phyloP scores from a whole-genome alignment of 2,329 filamentous ascomycete species.

The Alternaria consortialis region DNA sequence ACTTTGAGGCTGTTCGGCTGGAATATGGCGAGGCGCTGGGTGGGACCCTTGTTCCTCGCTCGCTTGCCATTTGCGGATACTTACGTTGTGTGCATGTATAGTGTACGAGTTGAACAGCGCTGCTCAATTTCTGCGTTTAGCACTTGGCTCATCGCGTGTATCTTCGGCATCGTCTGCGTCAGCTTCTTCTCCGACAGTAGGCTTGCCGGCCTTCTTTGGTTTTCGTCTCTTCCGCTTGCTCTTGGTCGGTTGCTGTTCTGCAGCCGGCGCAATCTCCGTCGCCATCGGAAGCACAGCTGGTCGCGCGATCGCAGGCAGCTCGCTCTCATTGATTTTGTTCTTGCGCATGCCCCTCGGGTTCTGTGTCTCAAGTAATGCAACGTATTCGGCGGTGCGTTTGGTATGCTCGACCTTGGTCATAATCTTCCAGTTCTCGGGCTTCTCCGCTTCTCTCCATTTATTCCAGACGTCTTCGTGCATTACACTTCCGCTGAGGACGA shows the following conservation, averaged over 20 bases:
- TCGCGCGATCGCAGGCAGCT: slow-evolving; percentile 30
- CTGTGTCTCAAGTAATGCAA: slow-evolving; percentile 34
- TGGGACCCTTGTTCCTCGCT: neutral
- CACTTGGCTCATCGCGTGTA: slow-evolving; percentile 19
- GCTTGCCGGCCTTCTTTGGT: slow-evolving; percentile 13
- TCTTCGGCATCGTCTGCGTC: slow-evolving; percentile 11
- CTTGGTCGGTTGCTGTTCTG: slow-evolving; percentile 22
- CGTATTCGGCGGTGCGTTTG: slow-evolving; percentile 43
- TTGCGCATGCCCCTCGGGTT: slow-evolving; percentile 33
- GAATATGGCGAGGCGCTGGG: too few relatives aligned
- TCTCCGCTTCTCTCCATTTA: slow-evolving; percentile 39
- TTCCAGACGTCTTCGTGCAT: slow-evolving; percentile 41
- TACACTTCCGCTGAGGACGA: slow-evolving; percentile 46
- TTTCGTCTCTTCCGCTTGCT: slow-evolving; percentile 37
- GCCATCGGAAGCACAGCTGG: slow-evolving; percentile 28
- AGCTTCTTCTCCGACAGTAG: slow-evolving; percentile 13
- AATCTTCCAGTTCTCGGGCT: slow-evolving; percentile 47
- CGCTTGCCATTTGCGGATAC: neutral
- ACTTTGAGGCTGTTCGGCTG: neutral
- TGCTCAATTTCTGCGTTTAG: slow-evolving; percentile 30
- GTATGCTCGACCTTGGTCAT: slow-evolving; percentile 49
- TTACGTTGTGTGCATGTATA: neutral
- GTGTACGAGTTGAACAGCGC: neutral
- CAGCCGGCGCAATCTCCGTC: slow-evolving; percentile 3
- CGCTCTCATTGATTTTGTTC: slow-evolving; percentile 2